phyloP scores from a whole-genome alignment of 2,329 filamentous ascomycete species.

The Hypoxylon sp. region DNA sequence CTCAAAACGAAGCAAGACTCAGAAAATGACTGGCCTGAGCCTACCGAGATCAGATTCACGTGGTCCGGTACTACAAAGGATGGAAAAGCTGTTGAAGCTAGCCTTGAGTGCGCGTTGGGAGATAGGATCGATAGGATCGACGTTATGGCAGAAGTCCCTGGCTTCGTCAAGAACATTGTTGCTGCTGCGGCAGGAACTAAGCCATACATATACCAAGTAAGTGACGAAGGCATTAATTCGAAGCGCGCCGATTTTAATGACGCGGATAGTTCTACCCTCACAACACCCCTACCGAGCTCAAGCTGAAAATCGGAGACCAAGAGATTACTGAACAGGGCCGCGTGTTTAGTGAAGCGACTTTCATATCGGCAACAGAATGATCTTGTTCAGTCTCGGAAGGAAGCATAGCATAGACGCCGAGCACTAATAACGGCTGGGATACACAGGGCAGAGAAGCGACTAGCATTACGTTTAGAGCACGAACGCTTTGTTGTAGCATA shows the following conservation, averaged over 20 bases:
- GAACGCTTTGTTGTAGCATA: constrained; percentile 14
- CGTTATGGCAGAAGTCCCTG: constrained; percentile 96
- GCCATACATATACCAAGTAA: constrained; percentile 96
- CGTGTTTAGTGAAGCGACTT: constrained; percentile 93
- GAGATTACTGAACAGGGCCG: constrained; percentile 82
- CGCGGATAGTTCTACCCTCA: constrained; percentile 75
- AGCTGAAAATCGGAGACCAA: constrained; percentile 86
- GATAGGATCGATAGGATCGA: constrained; percentile 85
- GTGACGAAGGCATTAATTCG: not conserved
- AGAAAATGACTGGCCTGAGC: constrained; percentile 91
- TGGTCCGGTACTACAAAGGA: constrained; percentile 86
- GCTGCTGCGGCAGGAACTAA: constrained; percentile 90
- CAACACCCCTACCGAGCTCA: constrained; percentile 75
- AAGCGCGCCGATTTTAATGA: constrained; percentile 40
- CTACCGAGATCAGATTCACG: constrained; percentile 77
- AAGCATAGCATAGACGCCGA: constrained; percentile 21
- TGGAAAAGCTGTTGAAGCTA: constrained; percentile 77
- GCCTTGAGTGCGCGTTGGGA: constrained; percentile 77
- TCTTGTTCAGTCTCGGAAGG: constrained; percentile 11
- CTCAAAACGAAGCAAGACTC: constrained; percentile 76
- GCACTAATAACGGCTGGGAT: constrained; percentile 25
- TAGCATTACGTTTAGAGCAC: constrained; percentile 15
- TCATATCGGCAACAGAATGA: constrained; percentile 75
- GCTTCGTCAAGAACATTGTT: constrained; percentile 94
- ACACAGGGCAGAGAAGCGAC: constrained; percentile 2